Evolutionary conservation across 1,284 basidiomycete species (phyloP).

Genomic region (Naganishia sp.): DNA sequence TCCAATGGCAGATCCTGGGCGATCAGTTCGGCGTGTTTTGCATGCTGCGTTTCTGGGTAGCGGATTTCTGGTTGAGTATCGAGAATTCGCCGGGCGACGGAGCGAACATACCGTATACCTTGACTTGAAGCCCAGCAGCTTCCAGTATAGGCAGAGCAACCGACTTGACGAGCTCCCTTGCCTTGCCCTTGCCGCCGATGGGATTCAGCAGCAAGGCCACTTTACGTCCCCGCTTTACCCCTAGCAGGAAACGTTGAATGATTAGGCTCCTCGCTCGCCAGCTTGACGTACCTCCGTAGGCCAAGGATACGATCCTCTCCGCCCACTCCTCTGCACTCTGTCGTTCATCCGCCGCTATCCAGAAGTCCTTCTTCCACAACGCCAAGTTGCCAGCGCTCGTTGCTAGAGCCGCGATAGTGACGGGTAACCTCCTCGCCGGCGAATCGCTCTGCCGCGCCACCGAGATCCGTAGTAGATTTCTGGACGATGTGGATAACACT

Average conservation of each 20-base stretch:
- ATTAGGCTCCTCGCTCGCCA: not conserved
- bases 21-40: conserved; percentile 72
- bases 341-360: not conserved
- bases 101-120: conserved; percentile 62
- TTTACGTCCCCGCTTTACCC: conserved; percentile 58
- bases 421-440: not conserved
- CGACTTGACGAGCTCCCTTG: conserved; percentile 62
- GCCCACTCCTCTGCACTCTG: conserved; percentile 61
- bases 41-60: conserved; percentile 67
- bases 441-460: conserved; percentile 2
- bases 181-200: conserved; percentile 80
- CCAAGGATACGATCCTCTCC: conserved; percentile 59
- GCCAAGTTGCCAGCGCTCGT: conserved; percentile 4
- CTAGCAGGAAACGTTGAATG: conserved; percentile 45
- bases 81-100: not conserved
- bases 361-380: conserved; percentile 23
- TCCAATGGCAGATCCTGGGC: conserved; percentile 63
- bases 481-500: not conserved
- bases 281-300: conserved; percentile 63
- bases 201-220: conserved; percentile 86
- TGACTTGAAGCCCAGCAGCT: conserved; percentile 70
- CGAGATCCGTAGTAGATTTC: conserved; percentile 3
- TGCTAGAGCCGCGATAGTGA: conserved; percentile 17
- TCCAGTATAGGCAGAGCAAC: conserved; percentile 76
- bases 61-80: conserved; percentile 21